Percentiles rank a stretch among this genome's conserved stretches.
phyloP scores from a whole-genome alignment of 306 rosid species.

The Dryas octopetala region DNA sequence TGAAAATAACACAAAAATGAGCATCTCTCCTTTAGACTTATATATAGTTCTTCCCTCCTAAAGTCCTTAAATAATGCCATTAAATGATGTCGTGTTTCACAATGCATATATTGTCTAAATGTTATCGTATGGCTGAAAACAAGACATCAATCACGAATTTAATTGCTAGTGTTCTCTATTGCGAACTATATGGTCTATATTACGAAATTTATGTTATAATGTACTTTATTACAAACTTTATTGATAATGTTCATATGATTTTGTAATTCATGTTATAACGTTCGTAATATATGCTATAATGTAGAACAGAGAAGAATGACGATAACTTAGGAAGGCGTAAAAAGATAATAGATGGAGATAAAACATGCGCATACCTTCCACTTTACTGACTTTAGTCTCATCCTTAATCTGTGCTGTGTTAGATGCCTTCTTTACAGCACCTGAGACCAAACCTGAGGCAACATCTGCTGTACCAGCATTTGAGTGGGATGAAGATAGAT shows the following conservation, averaged over 20 bases:
- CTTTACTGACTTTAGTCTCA: conserved; percentile 46
- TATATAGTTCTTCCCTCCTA: not conserved
- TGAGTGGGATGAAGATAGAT: conserved; percentile 40
- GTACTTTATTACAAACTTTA: too few species aligned
- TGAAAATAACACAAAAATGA: conserved; percentile 10
- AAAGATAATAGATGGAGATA: too few species aligned
- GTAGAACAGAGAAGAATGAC: too few species aligned
- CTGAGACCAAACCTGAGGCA: conserved; percentile 35
- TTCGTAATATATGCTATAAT: too few species aligned
- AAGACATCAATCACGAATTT: not conserved
- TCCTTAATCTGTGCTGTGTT: conserved; percentile 40
- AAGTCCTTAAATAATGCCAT: not conserved
- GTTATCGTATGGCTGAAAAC: not conserved
- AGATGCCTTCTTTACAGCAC: conserved; percentile 55
- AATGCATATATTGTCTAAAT: not conserved
- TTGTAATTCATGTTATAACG: too few species aligned
- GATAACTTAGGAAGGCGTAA: too few species aligned
- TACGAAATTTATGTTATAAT: too few species aligned
- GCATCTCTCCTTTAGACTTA: not conserved
- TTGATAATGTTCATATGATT: too few species aligned
- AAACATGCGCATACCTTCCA: conserved; percentile 51
- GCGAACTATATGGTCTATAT: too few species aligned
- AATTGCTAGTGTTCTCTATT: too few species aligned
- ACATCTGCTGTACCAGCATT: conserved; percentile 54
- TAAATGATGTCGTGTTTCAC: not conserved